Base-by-base conservation (phyloP, 805 yeast genomes). In the Nakazawaea anatomiae region DNA sequence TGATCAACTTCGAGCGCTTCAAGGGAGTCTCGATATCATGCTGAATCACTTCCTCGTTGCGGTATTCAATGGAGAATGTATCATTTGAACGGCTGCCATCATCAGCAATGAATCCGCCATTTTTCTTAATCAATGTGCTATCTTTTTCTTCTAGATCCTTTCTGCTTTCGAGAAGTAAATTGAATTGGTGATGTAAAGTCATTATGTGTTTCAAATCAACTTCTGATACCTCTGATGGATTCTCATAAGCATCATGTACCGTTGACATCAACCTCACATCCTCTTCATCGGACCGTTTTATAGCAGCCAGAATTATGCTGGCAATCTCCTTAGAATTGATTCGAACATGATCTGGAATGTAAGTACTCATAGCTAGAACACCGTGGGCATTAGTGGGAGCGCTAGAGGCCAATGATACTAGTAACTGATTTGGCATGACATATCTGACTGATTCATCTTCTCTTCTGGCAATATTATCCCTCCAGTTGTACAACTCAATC, bases 361-460 rank as follows among this genome's bases (percentile, higher is more conserved):
- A 72, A 52, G 66, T 73, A 50, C 71, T 73, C 29, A 69, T 72
- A 34, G 75, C 70, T 46, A 82, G 61, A 5, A 87, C 79, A 29
- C 81, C 83, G 4, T 74, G 68, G 0, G 80, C 67, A 50, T 80
- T 83, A 0, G 76, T 74, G 4, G 97, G 95, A 7, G 73, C 67
- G 38, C 75, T 58, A 4, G 76, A 68, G 5, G 82, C 82, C 42
- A 94, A 65, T 0, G 84, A 74, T 0, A 84, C 82, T 39, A 94
- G 62, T 11, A 85, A 64, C 58, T 85, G 94, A 60, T 89, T 90
- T 5, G 96, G 80, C 92, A 91, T 85, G 12, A 94, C 73, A 59
- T 72, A 92, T 54, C 95, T 73, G 2, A 85, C 80, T 2, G 96
- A 87, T 67, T 94, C 99, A 64, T 94, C 99, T 44, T 79, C 75